phyloP scores from a whole-genome alignment of 2,329 filamentous ascomycete genomes.

The Davidsoniella australis region DNA sequence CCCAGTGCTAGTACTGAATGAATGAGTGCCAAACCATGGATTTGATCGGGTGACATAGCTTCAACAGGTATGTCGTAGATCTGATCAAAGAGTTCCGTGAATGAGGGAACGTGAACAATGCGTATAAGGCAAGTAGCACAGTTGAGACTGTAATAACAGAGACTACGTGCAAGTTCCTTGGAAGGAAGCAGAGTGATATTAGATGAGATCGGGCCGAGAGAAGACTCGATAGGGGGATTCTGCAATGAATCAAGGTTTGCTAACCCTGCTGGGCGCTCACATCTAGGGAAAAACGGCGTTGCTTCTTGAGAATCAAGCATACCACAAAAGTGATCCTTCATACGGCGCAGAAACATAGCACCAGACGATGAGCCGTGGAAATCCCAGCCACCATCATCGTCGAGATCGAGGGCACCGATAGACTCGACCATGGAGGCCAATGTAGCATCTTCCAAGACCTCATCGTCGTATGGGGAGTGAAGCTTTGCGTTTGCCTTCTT shows the following conservation, averaged over 20 bases:
- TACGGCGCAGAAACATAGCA: slow-evolving; percentile 67
- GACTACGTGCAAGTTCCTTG: slow-evolving; percentile 33
- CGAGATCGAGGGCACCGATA: slow-evolving; percentile 77
- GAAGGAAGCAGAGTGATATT: slow-evolving; percentile 53
- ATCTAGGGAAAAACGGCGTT: slow-evolving; percentile 38
- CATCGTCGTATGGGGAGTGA: slow-evolving; percentile 14
- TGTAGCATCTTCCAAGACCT: slow-evolving; percentile 46
- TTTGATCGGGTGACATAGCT: slow-evolving; percentile 45
- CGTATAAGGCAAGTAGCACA: slow-evolving; percentile 43
- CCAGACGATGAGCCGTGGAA: slow-evolving; percentile 91
- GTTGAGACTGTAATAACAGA: slow-evolving; percentile 39
- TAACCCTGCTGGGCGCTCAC: slow-evolving; percentile 31
- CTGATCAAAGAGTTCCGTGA: slow-evolving; percentile 59
- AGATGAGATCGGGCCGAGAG: slow-evolving; percentile 32
- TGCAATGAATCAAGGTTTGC: slow-evolving; percentile 51
- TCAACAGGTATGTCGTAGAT: slow-evolving; percentile 57
- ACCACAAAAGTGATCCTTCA: slow-evolving; percentile 75
- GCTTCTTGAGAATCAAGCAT: slow-evolving; percentile 49
- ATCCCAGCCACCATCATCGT: slow-evolving; percentile 83
- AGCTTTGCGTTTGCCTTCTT: slow-evolving; percentile 24
- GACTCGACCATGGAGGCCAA: slow-evolving; percentile 91
- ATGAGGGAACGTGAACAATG: slow-evolving; percentile 66
- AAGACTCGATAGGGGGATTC: slow-evolving; percentile 28
- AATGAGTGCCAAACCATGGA: slow-evolving; percentile 50
- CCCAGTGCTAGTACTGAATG: slow-evolving; percentile 57